These are phyloP conservation scores for Rhizophora apiculata DNA, from an alignment of 345 rosid genomes.

Conservation along the genomic window DNA sequence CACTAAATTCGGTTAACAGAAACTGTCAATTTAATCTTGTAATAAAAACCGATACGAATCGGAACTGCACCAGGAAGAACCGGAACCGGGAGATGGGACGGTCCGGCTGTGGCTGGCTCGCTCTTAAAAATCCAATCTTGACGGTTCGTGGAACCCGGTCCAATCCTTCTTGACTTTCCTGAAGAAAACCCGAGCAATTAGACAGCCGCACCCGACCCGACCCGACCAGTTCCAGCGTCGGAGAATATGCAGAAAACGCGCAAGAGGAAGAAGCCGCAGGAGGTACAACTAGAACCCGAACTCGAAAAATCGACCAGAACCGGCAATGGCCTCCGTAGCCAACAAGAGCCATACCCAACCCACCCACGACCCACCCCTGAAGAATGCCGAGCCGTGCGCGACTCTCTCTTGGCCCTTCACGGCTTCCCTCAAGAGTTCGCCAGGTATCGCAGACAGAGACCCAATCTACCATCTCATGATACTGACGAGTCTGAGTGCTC, in stretches of 20 bases:
- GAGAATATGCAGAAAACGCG: conserved; percentile 36
- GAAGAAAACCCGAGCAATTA: too few species aligned
- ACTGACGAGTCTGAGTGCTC: neutral
- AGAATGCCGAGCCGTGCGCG: conserved; percentile 51
- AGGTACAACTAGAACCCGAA: neutral
- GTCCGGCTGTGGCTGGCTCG: too few species aligned
- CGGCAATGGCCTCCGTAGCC: neutral
- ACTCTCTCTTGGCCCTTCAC: conserved; percentile 51
- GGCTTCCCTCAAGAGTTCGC: conserved; percentile 58
- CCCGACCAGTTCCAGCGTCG: too few species aligned
- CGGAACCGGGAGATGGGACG: too few species aligned
- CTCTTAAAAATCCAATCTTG: too few species aligned
- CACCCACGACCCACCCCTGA: conserved; percentile 44
- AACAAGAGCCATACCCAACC: conserved; percentile 45
- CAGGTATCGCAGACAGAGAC: conserved; percentile 59
- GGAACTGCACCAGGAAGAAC: too few species aligned
- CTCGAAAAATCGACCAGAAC: conserved; percentile 21
- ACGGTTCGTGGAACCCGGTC: too few species aligned
- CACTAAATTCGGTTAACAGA: too few species aligned
- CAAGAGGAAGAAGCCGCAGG: conserved; percentile 44
- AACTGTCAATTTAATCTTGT: too few species aligned
- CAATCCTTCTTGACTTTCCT: too few species aligned
- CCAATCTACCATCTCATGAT: neutral
- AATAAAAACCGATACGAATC: too few species aligned
- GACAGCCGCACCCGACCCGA: too few species aligned